Conservation (phyloP, 371 early-diverging fungal genomes). For the Syncephalastrum sp. region DNA sequence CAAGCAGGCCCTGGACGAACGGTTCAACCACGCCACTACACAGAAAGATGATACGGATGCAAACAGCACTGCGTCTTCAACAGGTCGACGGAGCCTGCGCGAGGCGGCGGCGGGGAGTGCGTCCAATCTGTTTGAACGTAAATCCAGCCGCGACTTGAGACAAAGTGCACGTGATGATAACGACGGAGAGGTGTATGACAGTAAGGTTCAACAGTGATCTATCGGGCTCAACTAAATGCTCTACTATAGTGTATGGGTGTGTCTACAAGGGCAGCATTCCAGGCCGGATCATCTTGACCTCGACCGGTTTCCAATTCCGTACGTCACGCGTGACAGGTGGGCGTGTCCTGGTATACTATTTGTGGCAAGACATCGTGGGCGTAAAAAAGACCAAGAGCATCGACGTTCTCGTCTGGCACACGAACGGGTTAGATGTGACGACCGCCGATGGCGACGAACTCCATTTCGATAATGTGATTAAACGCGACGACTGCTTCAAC, state of each 20-base stretch:
- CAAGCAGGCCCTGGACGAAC: conserved; percentile 21
- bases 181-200: conserved; percentile 9
- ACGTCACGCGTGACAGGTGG: conserved; percentile 39
- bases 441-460: conserved; percentile 28
- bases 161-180: background rate
- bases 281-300: conserved; percentile 25
- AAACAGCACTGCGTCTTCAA: background rate
- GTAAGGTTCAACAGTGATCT: conserved; percentile 11
- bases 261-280: conserved; percentile 35
- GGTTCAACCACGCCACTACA: conserved; percentile 7
- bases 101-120: background rate
- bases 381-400: conserved; percentile 38
- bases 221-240: background rate
- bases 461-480: conserved; percentile 37
- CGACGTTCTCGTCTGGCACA: conserved; percentile 36
- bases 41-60: background rate
- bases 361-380: conserved; percentile 31
- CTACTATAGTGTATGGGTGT: conserved; percentile 29
- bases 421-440: conserved; percentile 32
- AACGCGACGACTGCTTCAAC: conserved; percentile 45
- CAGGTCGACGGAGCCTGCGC: conserved; percentile 1
- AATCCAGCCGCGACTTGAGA: conserved; percentile 4
- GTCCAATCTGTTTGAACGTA: conserved; percentile 11
- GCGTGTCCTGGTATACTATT: conserved; percentile 31
- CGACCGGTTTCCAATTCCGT: conserved; percentile 27